phyloP scores from a whole-genome alignment of 441 rosid species.

The Dalechampia spathulata region DNA sequence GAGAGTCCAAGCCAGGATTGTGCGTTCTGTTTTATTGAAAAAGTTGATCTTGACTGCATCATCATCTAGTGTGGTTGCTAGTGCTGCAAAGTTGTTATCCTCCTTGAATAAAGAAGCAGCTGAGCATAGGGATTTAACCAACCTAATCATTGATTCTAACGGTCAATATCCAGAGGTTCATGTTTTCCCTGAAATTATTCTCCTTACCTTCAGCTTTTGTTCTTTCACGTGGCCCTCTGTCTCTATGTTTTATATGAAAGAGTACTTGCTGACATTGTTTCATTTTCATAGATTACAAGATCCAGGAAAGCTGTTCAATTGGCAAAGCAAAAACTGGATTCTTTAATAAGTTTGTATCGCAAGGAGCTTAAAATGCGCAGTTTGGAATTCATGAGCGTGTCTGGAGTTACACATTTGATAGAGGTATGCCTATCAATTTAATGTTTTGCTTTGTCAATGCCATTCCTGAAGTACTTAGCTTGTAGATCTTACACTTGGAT shows the following conservation, averaged over 20 bases:
- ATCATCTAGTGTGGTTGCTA: slow-evolving; percentile 53
- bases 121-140: slow-evolving; percentile 53
- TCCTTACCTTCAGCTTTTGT: neutral
- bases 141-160: slow-evolving; percentile 44
- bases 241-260: neutral
- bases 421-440: slow-evolving; percentile 39
- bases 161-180: slow-evolving; percentile 72
- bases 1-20: slow-evolving; percentile 22
- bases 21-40: slow-evolving; percentile 50
- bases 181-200: slow-evolving; percentile 3
- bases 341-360: slow-evolving; percentile 38
- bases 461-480: neutral
- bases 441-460: too few species aligned
- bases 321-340: slow-evolving; percentile 58
- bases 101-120: slow-evolving; percentile 71
- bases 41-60: slow-evolving; percentile 64
- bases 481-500: too few species aligned
- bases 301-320: slow-evolving; percentile 56
- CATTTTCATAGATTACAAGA: slow-evolving; percentile 45
- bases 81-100: slow-evolving; percentile 62
- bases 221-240: neutral
- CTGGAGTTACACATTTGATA: slow-evolving; percentile 60
- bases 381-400: slow-evolving; percentile 49
- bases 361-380: slow-evolving; percentile 44
- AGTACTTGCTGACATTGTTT: neutral